Evolutionary conservation across 768 basidiomycete species (phyloP), one percentile per base, ranked within the genome.

Genomic region (Mycena crocata): DNA sequence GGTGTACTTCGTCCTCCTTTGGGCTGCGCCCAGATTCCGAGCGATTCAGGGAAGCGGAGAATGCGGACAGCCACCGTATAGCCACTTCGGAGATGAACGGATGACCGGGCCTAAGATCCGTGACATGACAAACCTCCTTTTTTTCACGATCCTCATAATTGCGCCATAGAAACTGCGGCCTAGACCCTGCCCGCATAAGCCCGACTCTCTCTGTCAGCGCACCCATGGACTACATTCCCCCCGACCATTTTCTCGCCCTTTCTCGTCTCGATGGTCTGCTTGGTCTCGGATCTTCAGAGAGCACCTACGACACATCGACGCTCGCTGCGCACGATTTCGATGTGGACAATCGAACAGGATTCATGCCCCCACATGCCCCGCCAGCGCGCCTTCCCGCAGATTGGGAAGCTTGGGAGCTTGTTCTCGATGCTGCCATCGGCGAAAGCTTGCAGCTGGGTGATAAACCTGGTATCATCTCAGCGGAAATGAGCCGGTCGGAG

Each of bases 321-420:
- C 86, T 93, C 64, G 91, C 92, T 13, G 90, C 91, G 3, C 91
- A 93, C 70, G 93, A 93, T 82, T 99, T 95, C 82, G 95, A 98
- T 76, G 93, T 99, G 65, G 95, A 96, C 76, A 90, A 91, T 13
- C 83, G 89, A 19, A 94, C 95, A 0, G 96, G 97, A 0, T 98
- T 99, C 77, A 91, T 98, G 88, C 93, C 96, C 3, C 90, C 93
- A 0, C 82, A 87, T 17, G 86, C 89, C 0, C 95, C 95, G 2
- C 76, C 91, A 0, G 71, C 79, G 9, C 86, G 91, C 24, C 84
- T 97, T 2, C 89, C 90, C 0, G 62, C 42, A 1, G 75, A 79
- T 59, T 97, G 89, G 87, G 89, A 88, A 46, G 73, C 80, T 48
- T 98, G 94, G 95, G 95, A 97, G 75, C 76, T 73, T 13, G 74